Evolutionary conservation across 139 green algal species (phyloP).

Genomic region (Nannochloris sp.): DNA sequence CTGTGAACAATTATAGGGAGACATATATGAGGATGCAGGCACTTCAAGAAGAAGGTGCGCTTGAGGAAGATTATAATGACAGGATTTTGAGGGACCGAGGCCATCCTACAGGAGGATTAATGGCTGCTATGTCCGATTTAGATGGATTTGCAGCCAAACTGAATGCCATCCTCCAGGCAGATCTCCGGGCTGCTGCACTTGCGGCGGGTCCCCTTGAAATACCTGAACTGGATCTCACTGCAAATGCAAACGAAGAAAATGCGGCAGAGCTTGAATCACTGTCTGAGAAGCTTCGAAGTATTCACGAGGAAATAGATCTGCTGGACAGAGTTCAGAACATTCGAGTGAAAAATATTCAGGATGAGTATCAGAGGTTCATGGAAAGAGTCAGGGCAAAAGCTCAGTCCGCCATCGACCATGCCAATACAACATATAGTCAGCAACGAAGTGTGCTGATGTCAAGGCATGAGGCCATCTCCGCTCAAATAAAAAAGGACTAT

Average conservation of each 20-base stretch:
- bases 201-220: constrained; percentile 36
- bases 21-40: constrained; percentile 32
- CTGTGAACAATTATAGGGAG: constrained; percentile 57
- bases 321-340: constrained; percentile 68
- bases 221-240: not conserved
- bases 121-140: constrained; percentile 39
- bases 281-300: constrained; percentile 26
- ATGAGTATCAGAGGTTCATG: constrained; percentile 82
- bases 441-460: constrained; percentile 42
- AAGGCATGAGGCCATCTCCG: constrained; percentile 55
- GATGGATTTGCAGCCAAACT: constrained; percentile 58
- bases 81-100: constrained; percentile 2
- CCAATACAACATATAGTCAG: constrained; percentile 64
- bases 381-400: constrained; percentile 65
- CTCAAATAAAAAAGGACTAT: not conserved
- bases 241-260: not conserved
- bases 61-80: constrained; percentile 12
- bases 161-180: constrained; percentile 45
- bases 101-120: constrained; percentile 4
- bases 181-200: constrained; percentile 42
- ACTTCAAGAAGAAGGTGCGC: constrained; percentile 22
- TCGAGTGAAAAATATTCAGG: constrained; percentile 59
- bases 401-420: constrained; percentile 67
- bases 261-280: constrained; percentile 24
- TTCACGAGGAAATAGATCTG: constrained; percentile 63